Evolutionary conservation across 2,329 filamentous ascomycete species (phyloP), one percentile per base, ranked within the genome.

Genomic region (Huntiella bhutanensis): DNA sequence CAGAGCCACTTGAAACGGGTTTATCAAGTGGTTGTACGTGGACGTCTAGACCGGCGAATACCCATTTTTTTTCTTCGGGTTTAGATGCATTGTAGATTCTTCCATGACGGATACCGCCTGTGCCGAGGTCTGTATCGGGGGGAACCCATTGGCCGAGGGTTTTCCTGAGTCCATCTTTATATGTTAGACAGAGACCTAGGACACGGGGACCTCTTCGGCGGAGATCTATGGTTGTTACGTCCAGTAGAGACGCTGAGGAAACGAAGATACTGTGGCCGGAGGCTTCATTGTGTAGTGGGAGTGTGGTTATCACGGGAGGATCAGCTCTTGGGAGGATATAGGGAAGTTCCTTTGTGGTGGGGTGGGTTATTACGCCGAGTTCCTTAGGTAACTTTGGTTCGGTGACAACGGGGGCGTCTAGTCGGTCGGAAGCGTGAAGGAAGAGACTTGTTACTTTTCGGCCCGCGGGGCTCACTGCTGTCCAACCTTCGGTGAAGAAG

Each of bases 101-200:
- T 13, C 33, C 15, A 16, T 49, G 47, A 10, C 40, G 47, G n/a
- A 37, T 22, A n/a, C 28, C 4, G 8, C 17, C 17, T 8, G 33
- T 35, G 35, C 32, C n/a, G 5, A n/a, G 16, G 35, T 49, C 47
- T 11, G 19, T 17, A 33, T 46, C 38, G 35, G 43, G 43, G 4
- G 47, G 47, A 7, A 46, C 34, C 47, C 47, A 49, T 16, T 49
- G 47, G 32, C 47, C 47, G 19, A 49, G 43, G 28, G 47, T 40
- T 11, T 36, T 33, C 5, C 43, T 39, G 3, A 40, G 16, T 19
- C 42, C 43, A 16, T 49, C 40, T 15, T 13, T 28, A 22, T 49
- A 45, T 4, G 48, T 49, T 7, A 47, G 15, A 3, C 45, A 36
- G 15, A 47, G 17, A 11, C 48, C 43, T 6, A 46, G n/a, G 35